A percentile compares a stretch with the other conserved stretches of the same genome.
Conservation (phyloP, 192 early-diverging fungal species). For the Phlyctochytrium planicorne region DNA sequence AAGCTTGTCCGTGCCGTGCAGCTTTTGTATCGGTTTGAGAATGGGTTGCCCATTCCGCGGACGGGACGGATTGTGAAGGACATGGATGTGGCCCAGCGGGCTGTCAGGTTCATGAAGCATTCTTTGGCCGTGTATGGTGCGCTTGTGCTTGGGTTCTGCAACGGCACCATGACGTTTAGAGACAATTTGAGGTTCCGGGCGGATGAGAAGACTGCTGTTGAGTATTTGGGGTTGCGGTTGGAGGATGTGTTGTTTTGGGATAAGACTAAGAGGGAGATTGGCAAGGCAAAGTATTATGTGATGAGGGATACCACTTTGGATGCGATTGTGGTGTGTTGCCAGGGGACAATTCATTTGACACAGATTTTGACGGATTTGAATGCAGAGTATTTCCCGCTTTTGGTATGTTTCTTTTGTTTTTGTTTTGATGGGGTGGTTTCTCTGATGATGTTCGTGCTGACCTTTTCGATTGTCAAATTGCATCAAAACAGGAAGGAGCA, state of each 20-base stretch:
- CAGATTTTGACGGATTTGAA: conserved; percentile 40
- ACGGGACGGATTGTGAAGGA: conserved; percentile 23
- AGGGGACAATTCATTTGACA: conserved; percentile 33
- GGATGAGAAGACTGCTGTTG: conserved; percentile 39
- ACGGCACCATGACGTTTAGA: conserved; percentile 8
- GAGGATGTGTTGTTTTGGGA: conserved; percentile 44
- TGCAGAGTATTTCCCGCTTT: conserved; percentile 44
- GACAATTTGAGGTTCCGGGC: conserved; percentile 26
- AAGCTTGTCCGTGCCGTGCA: conserved; percentile 6
- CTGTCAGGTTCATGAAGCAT: conserved; percentile 17
- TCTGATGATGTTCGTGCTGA: no score
- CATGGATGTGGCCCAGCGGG: background rate
- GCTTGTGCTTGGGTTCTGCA: conserved; percentile 18
- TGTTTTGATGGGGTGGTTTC: background rate
- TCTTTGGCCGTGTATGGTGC: conserved; percentile 20
- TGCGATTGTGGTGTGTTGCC: conserved; percentile 38
- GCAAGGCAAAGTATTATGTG: conserved; percentile 41
- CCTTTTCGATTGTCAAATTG: no score
- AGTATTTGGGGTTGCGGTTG: conserved; percentile 34
- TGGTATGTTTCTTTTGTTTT: background rate
- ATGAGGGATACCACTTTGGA: conserved; percentile 33
- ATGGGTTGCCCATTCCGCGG: conserved; percentile 24
- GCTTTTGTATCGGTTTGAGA: conserved; percentile 28
- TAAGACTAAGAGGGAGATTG: conserved; percentile 34
- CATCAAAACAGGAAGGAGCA: conserved; percentile 19